Evolutionary conservation across 2,329 filamentous ascomycete species (phyloP), one percentile per base, ranked within the genome.

Genomic region (Dothistroma septosporum): DNA sequence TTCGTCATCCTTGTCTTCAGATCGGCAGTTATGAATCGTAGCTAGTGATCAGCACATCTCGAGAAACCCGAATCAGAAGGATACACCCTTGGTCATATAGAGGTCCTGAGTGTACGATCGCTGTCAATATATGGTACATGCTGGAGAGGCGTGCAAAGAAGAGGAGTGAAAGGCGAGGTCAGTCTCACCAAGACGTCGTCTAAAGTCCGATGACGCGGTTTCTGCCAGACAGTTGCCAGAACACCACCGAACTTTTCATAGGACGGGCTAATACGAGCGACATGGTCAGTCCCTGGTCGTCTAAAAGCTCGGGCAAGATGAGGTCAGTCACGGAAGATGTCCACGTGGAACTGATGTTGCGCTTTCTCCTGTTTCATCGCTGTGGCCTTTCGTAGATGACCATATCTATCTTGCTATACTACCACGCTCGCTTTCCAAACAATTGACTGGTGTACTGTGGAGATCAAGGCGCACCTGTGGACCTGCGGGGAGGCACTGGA

Each of bases 201-300:
- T 28, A 28, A 28, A 28, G 24, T 3, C 24, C 33, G 33, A 37
- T 37, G 33, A 37, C 33, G 33, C 33, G 33, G 7, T 37, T 11
- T 37, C 7, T 11, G 10, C 33, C 33, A 16, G 33, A 16, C 33
- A 3, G 33, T 37, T 37, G 33, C 33, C 33, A 33, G 32, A 47
- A 44, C 35, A 46, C 22, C 41, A 44, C 19, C 53, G 33, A 47
- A 53, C 14, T 14, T 31, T 49, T 53, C 32, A 32, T 58, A 54
- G 57, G 24, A 48, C 48, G 19, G 16, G 33, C 32, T 32, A 53
- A 58, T 58, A 58, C 57, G 57, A 58, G 57, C 10, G 3, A 52
- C 48, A 53, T 37, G 53, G 24, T 28, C 24, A 28, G 24, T 28
- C 48, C 57, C 46, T 33, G 57, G 48, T 53, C 57, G 22, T 22